Percentiles rank a stretch among this genome's conserved stretches.
phyloP scores from a whole-genome alignment of 768 basidiomycete species.

The Daedaleopsis sinensis region DNA sequence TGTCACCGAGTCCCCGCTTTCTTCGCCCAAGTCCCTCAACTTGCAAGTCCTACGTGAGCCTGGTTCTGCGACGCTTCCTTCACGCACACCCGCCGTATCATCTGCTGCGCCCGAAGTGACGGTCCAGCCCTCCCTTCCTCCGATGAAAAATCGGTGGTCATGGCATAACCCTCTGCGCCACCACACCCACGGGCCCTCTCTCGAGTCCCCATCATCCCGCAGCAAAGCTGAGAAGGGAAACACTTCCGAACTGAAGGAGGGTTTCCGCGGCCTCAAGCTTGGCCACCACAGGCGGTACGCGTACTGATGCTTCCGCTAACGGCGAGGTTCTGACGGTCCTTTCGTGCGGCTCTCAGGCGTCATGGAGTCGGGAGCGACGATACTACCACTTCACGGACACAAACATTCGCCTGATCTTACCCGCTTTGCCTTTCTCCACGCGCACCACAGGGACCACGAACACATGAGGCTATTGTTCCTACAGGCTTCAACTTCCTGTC shows the following conservation, averaged over 20 bases:
- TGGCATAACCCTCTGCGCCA: constrained; percentile 7
- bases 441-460: neutral
- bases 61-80: neutral
- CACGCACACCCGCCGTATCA: no score
- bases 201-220: neutral
- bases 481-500: neutral
- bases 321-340: no score
- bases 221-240: neutral
- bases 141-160: constrained; percentile 12
- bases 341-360: neutral
- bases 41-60: no score
- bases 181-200: neutral
- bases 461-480: neutral
- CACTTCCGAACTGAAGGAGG: neutral
- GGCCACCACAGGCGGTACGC: constrained; percentile 14
- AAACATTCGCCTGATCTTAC: neutral
- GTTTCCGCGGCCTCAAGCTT: neutral
- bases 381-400: neutral
- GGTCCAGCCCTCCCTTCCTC: neutral
- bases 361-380: neutral
- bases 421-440: neutral
- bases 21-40: constrained; percentile 5
- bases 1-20: neutral
- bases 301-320: neutral
- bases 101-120: no score